Base-by-base conservation (phyloP, 2,329 filamentous ascomycete genomes). In the Colletotrichum filicis region DNA sequence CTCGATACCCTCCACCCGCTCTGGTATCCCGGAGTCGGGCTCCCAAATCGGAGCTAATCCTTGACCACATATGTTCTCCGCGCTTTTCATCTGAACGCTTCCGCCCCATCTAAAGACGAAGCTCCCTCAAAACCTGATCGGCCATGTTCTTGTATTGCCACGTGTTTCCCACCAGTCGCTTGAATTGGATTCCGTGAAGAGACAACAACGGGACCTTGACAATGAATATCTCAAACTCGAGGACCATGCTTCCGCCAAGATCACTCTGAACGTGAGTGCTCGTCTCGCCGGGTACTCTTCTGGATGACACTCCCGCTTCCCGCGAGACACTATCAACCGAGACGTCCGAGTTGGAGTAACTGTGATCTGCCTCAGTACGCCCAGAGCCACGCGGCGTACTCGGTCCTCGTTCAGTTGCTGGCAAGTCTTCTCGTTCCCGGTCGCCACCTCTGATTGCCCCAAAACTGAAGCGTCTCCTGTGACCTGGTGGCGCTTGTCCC, bases 61-160 rank as follows among this genome's bases (percentile, higher is more conserved):
- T 24, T 14, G 28, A 26, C 26, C 30, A 19, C 52, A 11, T 19
- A 8, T 46, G 63, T 14, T 16, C 53, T 49, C n/a, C 55, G 35
- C 30, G 14, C 42, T 32, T 9, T 46, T 19, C 12, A 35, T 28
- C 55, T 28, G 30, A 49, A n/a, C 19, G 42, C 42, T 49, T 49
- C 7, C 42, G 42, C 16, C 42, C 42, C 42, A 49, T 74, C 86
- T 85, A 98, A 75, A 98, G 88, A 80, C 92, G 92, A 77, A 99
- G 85, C 81, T 97, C 95, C 79, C 93, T 91, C 77, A 99, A 86
- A 78, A 99, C 98, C 78, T 95, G 95, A 83, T 98, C 95, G 46
- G 97, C 97, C 95, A 98, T 97, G 79, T 94, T 96, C 87, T 98
- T 98, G 85, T 97, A 99, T 83, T 98, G 95, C 95, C 96, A 98